phyloP scores from a whole-genome alignment of 441 rosid genomes.

The Arabidopsis lyrata region DNA sequence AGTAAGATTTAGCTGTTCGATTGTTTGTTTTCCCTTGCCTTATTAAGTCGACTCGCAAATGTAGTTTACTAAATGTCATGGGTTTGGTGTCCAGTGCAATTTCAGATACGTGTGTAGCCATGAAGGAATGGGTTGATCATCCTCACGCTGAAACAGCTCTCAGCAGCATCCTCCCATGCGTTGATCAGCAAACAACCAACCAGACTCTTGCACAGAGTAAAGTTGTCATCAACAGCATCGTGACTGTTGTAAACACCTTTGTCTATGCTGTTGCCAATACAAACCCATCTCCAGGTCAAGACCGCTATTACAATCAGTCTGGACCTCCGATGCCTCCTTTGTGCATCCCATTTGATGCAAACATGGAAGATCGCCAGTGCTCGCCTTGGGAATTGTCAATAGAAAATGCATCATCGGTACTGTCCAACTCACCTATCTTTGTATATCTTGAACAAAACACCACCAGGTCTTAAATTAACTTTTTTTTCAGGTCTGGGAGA shows the following conservation, averaged over 20 bases:
- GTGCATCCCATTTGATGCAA: slow-evolving; percentile 79
- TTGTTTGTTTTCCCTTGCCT: slow-evolving; percentile 5
- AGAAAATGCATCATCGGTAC: slow-evolving; percentile 81
- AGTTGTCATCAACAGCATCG: slow-evolving; percentile 83
- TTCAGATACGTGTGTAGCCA: slow-evolving; percentile 87
- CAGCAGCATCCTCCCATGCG: slow-evolving; percentile 91
- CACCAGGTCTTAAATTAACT: slow-evolving; percentile 9
- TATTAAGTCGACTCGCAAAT: neutral
- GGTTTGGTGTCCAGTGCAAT: slow-evolving; percentile 60
- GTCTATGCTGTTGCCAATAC: slow-evolving; percentile 79
- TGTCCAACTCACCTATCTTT: slow-evolving; percentile 17
- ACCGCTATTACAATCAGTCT: slow-evolving; percentile 75
- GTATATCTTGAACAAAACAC: slow-evolving; percentile 16
- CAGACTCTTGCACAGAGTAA: slow-evolving; percentile 83
- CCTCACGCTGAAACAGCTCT: slow-evolving; percentile 95
- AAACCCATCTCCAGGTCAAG: slow-evolving; percentile 63
- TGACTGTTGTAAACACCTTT: slow-evolving; percentile 77
- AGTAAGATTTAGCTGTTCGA: slow-evolving; percentile 55
- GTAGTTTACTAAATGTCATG: neutral
- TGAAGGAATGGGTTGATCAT: slow-evolving; percentile 94
- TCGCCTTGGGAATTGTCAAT: slow-evolving; percentile 70
- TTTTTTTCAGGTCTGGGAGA: slow-evolving; percentile 77
- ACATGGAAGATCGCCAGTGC: slow-evolving; percentile 70
- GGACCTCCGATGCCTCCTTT: slow-evolving; percentile 93
- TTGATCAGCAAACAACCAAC: slow-evolving; percentile 84